Conservation (phyloP, 129 eudicot genomes). For the Ambrosia trifida region DNA sequence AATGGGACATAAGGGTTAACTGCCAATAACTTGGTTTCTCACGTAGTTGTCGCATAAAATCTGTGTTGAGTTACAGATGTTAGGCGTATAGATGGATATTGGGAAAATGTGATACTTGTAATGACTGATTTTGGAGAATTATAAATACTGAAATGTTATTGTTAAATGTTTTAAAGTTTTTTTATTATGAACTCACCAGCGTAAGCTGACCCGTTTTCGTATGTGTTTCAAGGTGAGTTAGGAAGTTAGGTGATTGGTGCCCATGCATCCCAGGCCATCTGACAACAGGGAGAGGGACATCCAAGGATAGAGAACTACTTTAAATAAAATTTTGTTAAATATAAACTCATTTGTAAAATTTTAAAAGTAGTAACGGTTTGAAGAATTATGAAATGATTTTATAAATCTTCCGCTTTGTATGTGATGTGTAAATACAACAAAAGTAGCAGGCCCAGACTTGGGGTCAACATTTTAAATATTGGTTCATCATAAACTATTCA, state of each 20-base stretch:
- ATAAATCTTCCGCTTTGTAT: no score
- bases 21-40: no score
- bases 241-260: neutral
- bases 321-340: neutral
- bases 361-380: neutral
- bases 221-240: no score
- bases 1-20: no score
- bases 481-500: neutral
- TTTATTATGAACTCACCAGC: neutral
- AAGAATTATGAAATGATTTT: no score
- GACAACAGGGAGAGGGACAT: neutral
- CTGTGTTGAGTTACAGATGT: neutral
- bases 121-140: neutral
- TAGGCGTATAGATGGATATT: neutral
- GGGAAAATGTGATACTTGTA: neutral
- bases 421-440: neutral
- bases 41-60: neutral
- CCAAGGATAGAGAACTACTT: neutral
- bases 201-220: no score
- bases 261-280: neutral
- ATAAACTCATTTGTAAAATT: neutral
- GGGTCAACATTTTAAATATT: neutral
- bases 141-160: no score
- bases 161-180: no score
- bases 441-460: neutral